phyloP scores from a whole-genome alignment of 164 flowering plant genomes.

The Stephania cephalantha region DNA sequence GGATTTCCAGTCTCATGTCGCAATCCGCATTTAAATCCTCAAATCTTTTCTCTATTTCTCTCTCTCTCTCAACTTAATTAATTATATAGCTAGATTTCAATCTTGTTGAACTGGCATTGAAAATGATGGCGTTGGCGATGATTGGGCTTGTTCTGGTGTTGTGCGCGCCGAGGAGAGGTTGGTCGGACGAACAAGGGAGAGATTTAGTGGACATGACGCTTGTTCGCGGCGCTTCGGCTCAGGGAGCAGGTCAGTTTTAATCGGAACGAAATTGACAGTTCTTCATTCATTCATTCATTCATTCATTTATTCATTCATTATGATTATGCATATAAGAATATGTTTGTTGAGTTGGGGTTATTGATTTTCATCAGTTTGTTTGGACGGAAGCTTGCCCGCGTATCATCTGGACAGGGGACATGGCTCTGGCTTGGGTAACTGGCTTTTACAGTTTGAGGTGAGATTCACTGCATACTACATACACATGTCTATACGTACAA shows the following conservation, averaged over 20 bases:
- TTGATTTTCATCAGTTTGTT: slow-evolving; percentile 44
- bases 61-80: no score
- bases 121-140: not conserved
- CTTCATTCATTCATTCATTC: not conserved
- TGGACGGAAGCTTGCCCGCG: slow-evolving; percentile 95
- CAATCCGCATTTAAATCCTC: not conserved
- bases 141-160: slow-evolving; percentile 22
- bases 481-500: no score
- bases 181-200: slow-evolving; percentile 16
- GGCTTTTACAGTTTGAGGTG: slow-evolving; percentile 98
- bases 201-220: slow-evolving; percentile 62
- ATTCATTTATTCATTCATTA: not conserved
- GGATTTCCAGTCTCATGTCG: not conserved
- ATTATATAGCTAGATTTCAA: not conserved
- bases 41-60: not conserved
- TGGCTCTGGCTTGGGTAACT: slow-evolving; percentile 72
- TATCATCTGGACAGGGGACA: slow-evolving; percentile 79
- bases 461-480: not conserved
- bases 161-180: slow-evolving; percentile 21
- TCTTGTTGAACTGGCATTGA: slow-evolving; percentile 2
- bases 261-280: no score
- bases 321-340: not conserved
- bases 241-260: slow-evolving; percentile 58
- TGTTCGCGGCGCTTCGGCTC: slow-evolving; percentile 43
- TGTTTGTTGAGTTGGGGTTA: not conserved